phyloP scores from a whole-genome alignment of 2,329 filamentous ascomycete genomes.

The Arthroderma sp. region DNA sequence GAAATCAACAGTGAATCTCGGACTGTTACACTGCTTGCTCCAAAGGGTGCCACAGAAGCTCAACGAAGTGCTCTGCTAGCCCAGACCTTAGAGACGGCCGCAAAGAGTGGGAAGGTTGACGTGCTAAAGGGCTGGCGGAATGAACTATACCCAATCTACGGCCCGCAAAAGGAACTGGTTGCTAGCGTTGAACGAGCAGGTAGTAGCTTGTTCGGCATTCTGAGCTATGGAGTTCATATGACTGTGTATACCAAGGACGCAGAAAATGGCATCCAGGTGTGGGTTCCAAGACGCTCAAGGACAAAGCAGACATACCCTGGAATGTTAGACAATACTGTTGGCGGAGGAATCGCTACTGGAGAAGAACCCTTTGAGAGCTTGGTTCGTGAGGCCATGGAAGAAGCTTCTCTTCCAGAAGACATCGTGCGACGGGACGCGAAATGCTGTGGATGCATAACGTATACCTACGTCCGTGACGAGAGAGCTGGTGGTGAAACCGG shows the following conservation, averaged over 20 bases:
- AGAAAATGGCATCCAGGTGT: slow-evolving; percentile 56
- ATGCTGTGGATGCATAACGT: slow-evolving; percentile 61
- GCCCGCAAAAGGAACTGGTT: slow-evolving; percentile 44
- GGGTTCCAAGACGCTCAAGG: slow-evolving; percentile 66
- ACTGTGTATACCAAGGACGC: slow-evolving; percentile 53
- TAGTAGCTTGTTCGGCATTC: slow-evolving; percentile 59
- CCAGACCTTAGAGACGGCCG: slow-evolving; percentile 54
- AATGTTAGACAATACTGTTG: slow-evolving; percentile 94
- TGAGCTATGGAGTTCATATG: slow-evolving; percentile 72
- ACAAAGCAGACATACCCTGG: slow-evolving; percentile 77
- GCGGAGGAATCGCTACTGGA: slow-evolving; percentile 68
- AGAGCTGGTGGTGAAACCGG: slow-evolving; percentile 68
- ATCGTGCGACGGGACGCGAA: slow-evolving; percentile 51
- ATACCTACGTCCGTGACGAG: slow-evolving; percentile 67
- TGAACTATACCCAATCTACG: slow-evolving; percentile 70
- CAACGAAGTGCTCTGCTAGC: slow-evolving; percentile 49
- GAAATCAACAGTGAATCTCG: slow-evolving; percentile 46
- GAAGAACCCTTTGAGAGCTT: slow-evolving; percentile 72
- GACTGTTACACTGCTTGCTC: slow-evolving; percentile 49
- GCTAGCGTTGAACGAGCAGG: slow-evolving; percentile 69
- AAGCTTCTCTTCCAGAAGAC: slow-evolving; percentile 64
- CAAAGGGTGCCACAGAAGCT: slow-evolving; percentile 46
- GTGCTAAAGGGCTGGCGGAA: slow-evolving; percentile 68
- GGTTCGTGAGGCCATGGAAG: slow-evolving; percentile 76
- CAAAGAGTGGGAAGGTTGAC: slow-evolving; percentile 57